Conservation (phyloP, 176 grass and related monocot species). For the Aegilops bicornis region DNA sequence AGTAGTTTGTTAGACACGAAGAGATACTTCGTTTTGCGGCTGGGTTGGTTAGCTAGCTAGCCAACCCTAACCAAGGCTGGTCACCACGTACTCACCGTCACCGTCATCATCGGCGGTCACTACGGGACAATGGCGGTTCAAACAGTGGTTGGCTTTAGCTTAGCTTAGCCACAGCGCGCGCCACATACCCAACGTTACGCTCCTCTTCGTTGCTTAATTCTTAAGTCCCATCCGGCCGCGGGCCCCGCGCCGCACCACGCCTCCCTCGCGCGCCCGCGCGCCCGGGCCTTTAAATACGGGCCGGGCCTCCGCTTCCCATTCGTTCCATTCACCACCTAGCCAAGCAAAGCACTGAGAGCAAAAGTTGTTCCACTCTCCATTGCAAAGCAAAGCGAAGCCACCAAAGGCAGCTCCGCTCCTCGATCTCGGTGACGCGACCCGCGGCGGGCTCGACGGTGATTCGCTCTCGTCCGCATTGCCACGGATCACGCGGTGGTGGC, state of each 20-base stretch:
- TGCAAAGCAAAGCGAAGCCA: background rate
- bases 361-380: background rate
- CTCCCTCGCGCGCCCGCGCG: background rate
- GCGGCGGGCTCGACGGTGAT: background rate
- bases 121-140: background rate
- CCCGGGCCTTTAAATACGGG: slow-evolving; percentile 47
- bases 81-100: background rate
- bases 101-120: background rate
- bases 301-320: slow-evolving; percentile 38
- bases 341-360: background rate
- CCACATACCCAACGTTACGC: background rate
- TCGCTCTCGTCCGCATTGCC: background rate
- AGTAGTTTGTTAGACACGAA: too few species aligned
- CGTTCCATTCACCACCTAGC: slow-evolving; percentile 40
- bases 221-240: slow-evolving; percentile 35
- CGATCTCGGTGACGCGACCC: background rate
- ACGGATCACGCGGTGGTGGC: slow-evolving; percentile 16
- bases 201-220: slow-evolving; percentile 25
- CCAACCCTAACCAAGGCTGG: background rate
- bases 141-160: background rate
- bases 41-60: background rate
- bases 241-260: background rate
- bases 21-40: background rate
- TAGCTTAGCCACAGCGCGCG: slow-evolving; percentile 16
- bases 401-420: background rate